These are phyloP conservation scores for Neurospora discreta DNA, from an alignment of 495 filamentous ascomycete genomes.

Conservation along the genomic window DNA sequence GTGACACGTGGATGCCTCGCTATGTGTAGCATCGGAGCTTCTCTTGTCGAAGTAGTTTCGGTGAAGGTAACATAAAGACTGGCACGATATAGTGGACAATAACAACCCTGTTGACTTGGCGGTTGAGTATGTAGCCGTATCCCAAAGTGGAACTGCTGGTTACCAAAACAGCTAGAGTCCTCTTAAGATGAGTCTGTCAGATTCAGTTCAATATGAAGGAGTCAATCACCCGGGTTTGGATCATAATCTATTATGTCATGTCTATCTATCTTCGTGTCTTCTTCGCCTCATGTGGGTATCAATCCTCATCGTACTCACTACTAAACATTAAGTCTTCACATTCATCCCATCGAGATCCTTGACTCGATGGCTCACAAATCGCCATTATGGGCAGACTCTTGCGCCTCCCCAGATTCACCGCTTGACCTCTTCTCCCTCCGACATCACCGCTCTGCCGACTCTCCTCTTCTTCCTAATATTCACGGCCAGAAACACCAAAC, in stretches of 20 bases:
- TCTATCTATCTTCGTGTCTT: neutral
- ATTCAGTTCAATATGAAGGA: neutral
- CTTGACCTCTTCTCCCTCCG: neutral
- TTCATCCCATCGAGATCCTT: neutral
- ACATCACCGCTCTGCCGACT: neutral
- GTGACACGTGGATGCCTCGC: neutral
- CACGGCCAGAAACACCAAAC: conserved; percentile 3
- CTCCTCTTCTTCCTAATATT: neutral
- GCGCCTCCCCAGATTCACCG: neutral
- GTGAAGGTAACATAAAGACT: neutral
- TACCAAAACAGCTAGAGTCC: neutral
- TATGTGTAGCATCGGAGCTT: neutral
- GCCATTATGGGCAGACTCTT: neutral
- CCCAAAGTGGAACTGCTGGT: neutral
- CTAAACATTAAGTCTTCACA: neutral
- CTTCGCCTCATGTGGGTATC: neutral
- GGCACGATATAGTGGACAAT: neutral
- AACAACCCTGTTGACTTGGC: neutral
- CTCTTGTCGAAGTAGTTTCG: neutral
- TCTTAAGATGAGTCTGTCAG: neutral
- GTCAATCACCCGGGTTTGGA: neutral
- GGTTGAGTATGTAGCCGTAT: neutral
- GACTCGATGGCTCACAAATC: neutral
- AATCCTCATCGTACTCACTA: neutral
- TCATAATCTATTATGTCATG: neutral